Evolutionary conservation across 192 early-diverging fungal genomes (phyloP).

Genomic region (Coemansia sp.): DNA sequence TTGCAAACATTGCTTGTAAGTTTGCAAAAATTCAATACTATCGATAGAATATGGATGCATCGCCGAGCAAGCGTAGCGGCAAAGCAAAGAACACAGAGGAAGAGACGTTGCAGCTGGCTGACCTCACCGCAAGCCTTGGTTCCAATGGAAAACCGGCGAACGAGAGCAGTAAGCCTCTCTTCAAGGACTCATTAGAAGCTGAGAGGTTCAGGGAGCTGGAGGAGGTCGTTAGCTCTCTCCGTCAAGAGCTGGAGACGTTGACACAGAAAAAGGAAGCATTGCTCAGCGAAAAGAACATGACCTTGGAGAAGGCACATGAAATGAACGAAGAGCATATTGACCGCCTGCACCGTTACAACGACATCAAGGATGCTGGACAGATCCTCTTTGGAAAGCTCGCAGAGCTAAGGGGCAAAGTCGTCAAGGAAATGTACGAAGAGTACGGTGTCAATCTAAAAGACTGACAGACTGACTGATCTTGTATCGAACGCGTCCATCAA

Average conservation of each 20-base stretch:
- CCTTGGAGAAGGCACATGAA: conserved; percentile 27
- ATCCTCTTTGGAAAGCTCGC: conserved; percentile 54
- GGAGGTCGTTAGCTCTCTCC: conserved; percentile 14
- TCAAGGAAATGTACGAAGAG: conserved; percentile 47
- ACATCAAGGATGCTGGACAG: conserved; percentile 50
- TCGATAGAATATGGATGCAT: conserved; percentile 16
- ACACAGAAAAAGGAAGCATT: conserved; percentile 12
- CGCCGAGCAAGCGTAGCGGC: conserved; percentile 22
- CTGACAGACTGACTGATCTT: neutral
- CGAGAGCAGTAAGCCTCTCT: neutral
- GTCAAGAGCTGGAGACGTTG: conserved; percentile 22
- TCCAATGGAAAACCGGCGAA: neutral
- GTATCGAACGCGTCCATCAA: neutral
- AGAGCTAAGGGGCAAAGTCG: conserved; percentile 43
- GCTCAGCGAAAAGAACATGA: conserved; percentile 15
- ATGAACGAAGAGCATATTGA: conserved; percentile 42
- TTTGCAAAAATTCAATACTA: neutral
- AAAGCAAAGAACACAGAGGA: neutral
- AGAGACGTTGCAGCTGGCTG: neutral
- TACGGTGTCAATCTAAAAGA: conserved; percentile 31
- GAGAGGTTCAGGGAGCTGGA: conserved; percentile 30
- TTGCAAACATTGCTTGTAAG: neutral
- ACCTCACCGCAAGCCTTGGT: neutral
- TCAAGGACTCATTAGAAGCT: conserved; percentile 11
- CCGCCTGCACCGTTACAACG: conserved; percentile 52